Evolutionary conservation across 345 rosid genomes (phyloP), one percentile per base, ranked within the genome.

Genomic region (Firmiana major): DNA sequence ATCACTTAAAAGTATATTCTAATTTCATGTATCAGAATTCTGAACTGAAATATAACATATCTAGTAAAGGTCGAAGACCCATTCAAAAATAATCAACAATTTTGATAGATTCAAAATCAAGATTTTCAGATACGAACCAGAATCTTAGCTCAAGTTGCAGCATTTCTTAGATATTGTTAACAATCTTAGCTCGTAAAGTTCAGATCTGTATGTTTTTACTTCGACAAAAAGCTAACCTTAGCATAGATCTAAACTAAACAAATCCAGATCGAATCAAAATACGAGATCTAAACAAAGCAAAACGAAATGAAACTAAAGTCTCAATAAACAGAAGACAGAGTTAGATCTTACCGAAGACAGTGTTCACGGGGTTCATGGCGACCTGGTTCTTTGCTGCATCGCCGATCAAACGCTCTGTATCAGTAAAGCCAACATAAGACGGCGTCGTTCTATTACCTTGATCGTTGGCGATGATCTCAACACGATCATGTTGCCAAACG

Each of bases 381-480:
- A 91, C 95, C 87, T 91, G 95, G 42, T 91, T 91, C 90, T 91
- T 90, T 9, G 94, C 94, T 0, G 94, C 94, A 83, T 89, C 95
- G 10, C 93, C 95, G 21, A 89, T 89, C 86, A 91, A 81, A 77
- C 95, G 85, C 86, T 90, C 92, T 36, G 91, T 76, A 38, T 91
- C 93, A 0, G 91, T 88, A 78, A 90, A 90, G 4, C 81, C 93
- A 9, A 88, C 93, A 63, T 90, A 90, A 2, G 92, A 89, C 1
- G 94, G 94, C 9, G 93, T 89, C 17, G 93, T 89, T n/a, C 91
- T 78, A 87, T 89, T 88, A 0, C 93, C 95, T 80, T 89, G 94
- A 31, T 90, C 94, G 77, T 90, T 90, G 51, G 92, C 94, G 36
- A 90, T 90, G 86, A 90, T 90, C 85, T 90, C 94, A 13, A 88